A percentile compares a stretch with the other conserved stretches of the same genome.
phyloP scores from a whole-genome alignment of 345 rosid species.

The Linum trigynum region DNA sequence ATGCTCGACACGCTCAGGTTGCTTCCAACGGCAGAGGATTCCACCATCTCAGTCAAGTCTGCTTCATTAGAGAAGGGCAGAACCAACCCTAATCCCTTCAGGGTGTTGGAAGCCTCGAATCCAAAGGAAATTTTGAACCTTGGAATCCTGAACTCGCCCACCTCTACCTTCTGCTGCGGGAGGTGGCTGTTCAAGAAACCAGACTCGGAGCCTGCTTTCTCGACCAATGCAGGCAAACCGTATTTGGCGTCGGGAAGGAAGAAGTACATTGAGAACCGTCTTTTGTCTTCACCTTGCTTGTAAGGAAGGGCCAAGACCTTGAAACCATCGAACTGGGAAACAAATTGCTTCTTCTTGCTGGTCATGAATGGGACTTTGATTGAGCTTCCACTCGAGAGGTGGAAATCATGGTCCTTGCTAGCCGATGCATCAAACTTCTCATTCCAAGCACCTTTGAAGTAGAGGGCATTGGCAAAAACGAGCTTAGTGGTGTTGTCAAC shows the following conservation, averaged over 20 bases:
- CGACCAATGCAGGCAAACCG: conserved; percentile 43
- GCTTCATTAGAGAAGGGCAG: conserved; percentile 45
- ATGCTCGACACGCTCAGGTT: conserved; percentile 36
- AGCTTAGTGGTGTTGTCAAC: conserved; percentile 46
- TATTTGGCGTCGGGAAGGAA: conserved; percentile 60
- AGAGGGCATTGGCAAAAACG: conserved; percentile 66
- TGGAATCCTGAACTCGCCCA: conserved; percentile 48
- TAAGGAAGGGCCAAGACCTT: conserved; percentile 73
- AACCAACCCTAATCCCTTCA: conserved; percentile 43
- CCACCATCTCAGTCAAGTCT: conserved; percentile 53
- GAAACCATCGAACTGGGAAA: conserved; percentile 43
- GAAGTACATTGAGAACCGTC: conserved; percentile 63
- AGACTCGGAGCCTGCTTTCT: conserved; percentile 33
- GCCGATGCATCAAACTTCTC: conserved; percentile 47
- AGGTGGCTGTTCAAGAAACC: conserved; percentile 44
- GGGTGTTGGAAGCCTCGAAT: conserved; percentile 41
- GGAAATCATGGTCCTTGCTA: conserved; percentile 52
- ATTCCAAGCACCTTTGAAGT: conserved; percentile 76
- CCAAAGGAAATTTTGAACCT: conserved; percentile 51
- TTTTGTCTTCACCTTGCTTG: conserved; percentile 53
- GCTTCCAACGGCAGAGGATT: conserved; percentile 33
- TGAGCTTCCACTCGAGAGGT: conserved; percentile 42
- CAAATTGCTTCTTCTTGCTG: conserved; percentile 48
- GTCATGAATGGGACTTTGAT: conserved; percentile 68
- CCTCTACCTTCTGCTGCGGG: conserved; percentile 27